Conservation (phyloP, 306 rosid genomes). For the Lotus japonicus region DNA sequence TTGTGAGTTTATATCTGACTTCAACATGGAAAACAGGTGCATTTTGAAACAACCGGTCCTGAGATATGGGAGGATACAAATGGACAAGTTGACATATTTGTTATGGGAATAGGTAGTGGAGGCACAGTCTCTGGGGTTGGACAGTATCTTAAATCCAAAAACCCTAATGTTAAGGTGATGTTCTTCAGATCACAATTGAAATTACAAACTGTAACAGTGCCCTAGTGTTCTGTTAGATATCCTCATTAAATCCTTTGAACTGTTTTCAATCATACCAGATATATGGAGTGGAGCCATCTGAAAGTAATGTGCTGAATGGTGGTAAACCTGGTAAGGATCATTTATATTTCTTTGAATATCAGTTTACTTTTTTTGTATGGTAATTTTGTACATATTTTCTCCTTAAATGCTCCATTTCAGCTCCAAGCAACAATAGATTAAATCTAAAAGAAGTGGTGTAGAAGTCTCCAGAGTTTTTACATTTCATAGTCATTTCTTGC, state of each 20-base stretch:
- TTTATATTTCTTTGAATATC: background rate
- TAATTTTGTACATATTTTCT: background rate
- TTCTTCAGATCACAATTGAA: conserved; percentile 4
- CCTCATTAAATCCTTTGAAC: conserved; percentile 8
- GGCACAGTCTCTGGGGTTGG: conserved; percentile 98
- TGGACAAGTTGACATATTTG: conserved; percentile 91
- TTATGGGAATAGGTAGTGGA: conserved; percentile 98
- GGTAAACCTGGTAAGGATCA: conserved; percentile 80
- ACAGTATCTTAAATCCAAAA: conserved; percentile 79
- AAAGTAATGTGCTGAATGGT: conserved; percentile 81
- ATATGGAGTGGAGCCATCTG: conserved; percentile 92
- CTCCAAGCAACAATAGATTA: too few relatives aligned
- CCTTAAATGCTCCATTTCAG: background rate
- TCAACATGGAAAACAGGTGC: conserved; percentile 46
- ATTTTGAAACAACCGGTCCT: conserved; percentile 97
- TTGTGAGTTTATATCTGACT: conserved; percentile 13
- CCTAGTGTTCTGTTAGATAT: background rate
- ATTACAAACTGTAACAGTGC: background rate
- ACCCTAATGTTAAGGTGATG: conserved; percentile 80
- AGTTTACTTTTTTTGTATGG: background rate
- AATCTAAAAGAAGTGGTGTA: background rate
- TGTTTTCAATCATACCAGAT: conserved; percentile 24
- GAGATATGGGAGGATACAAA: conserved; percentile 97
- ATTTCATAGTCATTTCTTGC: background rate
- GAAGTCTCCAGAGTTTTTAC: background rate